Conservation (phyloP, 495 filamentous ascomycete species). For the Neurospora sp. region DNA sequence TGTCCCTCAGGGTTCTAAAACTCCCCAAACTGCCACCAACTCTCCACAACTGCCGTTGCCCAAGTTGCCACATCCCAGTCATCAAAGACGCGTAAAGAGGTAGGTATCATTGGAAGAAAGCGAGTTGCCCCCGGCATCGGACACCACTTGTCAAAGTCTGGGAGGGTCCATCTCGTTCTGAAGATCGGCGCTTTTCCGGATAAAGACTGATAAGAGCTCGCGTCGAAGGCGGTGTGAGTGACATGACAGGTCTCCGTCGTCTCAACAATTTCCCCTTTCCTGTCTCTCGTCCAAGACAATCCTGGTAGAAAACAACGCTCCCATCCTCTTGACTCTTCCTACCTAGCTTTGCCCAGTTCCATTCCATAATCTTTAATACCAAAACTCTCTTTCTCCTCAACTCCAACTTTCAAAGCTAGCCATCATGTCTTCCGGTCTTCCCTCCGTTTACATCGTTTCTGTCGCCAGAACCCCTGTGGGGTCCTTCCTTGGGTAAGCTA, state of each 20-base stretch:
- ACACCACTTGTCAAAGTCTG: background rate
- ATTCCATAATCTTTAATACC: background rate
- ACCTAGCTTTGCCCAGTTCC: background rate
- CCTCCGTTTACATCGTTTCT: conserved; percentile 92
- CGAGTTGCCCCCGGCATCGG: background rate
- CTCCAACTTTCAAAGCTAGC: background rate
- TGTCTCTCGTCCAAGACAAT: background rate
- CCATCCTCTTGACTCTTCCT: background rate
- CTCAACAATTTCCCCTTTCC: background rate
- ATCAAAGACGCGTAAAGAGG: background rate
- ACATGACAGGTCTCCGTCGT: background rate
- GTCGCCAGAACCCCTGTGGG: conserved; percentile 84
- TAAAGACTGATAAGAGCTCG: background rate
- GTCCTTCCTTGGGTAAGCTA: conserved; percentile 72
- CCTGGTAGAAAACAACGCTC: background rate
- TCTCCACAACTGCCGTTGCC: background rate
- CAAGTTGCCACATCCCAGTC: background rate
- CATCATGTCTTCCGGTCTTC: conserved; percentile 29
- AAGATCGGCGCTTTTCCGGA: background rate
- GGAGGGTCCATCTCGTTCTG: background rate
- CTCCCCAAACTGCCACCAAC: background rate
- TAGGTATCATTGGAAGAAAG: background rate
- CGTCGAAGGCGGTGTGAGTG: background rate
- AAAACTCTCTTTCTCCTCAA: background rate
- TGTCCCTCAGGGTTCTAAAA: background rate